Percentiles rank a stretch among this genome's conserved stretches.
Evolutionary conservation across 202 grass and related monocot genomes (phyloP).

Genomic region (Setaria viridis): DNA sequence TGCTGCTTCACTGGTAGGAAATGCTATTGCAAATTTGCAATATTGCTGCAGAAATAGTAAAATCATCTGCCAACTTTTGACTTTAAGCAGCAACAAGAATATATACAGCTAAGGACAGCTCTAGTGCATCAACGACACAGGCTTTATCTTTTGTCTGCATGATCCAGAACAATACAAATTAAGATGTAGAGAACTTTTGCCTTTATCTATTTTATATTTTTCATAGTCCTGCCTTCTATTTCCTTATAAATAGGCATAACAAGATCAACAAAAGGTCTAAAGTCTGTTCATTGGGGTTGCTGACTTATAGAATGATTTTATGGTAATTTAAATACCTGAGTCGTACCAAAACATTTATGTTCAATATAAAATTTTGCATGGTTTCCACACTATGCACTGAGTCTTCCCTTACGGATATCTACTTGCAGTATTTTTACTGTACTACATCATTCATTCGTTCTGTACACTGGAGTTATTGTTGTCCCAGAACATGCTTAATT

Average conservation of each 20-base stretch:
- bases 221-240: not conserved
- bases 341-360: not conserved
- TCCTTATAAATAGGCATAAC: not conserved
- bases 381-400: conserved; percentile 17
- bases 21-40: conserved; percentile 10
- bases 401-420: conserved; percentile 8
- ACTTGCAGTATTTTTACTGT: not conserved
- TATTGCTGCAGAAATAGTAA: conserved; percentile 17
- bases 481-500: conserved; percentile 36
- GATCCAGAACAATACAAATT: not conserved
- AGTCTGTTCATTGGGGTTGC: not conserved
- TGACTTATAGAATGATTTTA: conserved; percentile 8
- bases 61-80: conserved; percentile 9
- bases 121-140: not conserved
- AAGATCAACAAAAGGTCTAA: not conserved
- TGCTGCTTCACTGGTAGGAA: conserved; percentile 27
- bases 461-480: conserved; percentile 20
- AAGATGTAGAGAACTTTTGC: not conserved
- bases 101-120: conserved; percentile 14
- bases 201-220: not conserved
- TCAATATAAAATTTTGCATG: not conserved
- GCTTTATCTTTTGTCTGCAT: not conserved
- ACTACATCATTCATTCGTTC: conserved; percentile 26
- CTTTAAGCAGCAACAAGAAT: conserved; percentile 17
- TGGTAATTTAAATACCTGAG: not conserved